Base-by-base conservation (phyloP, 768 basidiomycete genomes). In the Rickenella mellea region DNA sequence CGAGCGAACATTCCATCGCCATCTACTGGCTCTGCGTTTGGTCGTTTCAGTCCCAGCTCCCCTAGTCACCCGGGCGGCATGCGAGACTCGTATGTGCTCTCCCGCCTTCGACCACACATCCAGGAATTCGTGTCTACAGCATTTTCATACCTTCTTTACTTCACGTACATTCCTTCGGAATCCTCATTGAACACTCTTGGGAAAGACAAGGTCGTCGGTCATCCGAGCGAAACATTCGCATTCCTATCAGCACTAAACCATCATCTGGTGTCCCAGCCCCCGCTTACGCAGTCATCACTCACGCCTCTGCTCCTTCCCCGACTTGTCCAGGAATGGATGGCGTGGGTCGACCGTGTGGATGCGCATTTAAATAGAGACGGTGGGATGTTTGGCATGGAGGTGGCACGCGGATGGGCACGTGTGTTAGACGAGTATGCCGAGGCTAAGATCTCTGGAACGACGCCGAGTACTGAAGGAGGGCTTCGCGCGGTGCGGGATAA, bases 81-180 rank as follows among this genome's bases (percentile, higher is more conserved):
- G 84, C 79, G 88, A 46, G 81, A 87, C 44, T 76, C 80, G 5
- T 91, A 91, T 57, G 71, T 90, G 49, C 61, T 78, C 28, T 84
- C 80, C 14, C 73, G 88, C 42, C 66, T 91, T 14, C 74, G 80
- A 37, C 80, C 83, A 12, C 78, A 82, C 58, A 76, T 89, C 39
- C 63, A 69, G 40, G 87, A 89, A 40, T 91, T 86, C 50, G 78
- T 81, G 24, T 73, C 87, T 2, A 74, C 80, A 24, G 84, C 76
- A 58, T 71, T 79, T 57, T 82, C 88, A 5, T 91, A 90, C 56
- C 74, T 90, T 36, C 85, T 84, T 2, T 90, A 91, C 56, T 91
- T 91, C 56, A 83, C 86, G 17, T 80, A 74, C 50, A 58, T 73
- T 40, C 55, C 69, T 11, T 43, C 61, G 21, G 36, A 55, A 40